Base-by-base conservation (phyloP, 1,284 basidiomycete species). In the Polyporus tsugae region DNA sequence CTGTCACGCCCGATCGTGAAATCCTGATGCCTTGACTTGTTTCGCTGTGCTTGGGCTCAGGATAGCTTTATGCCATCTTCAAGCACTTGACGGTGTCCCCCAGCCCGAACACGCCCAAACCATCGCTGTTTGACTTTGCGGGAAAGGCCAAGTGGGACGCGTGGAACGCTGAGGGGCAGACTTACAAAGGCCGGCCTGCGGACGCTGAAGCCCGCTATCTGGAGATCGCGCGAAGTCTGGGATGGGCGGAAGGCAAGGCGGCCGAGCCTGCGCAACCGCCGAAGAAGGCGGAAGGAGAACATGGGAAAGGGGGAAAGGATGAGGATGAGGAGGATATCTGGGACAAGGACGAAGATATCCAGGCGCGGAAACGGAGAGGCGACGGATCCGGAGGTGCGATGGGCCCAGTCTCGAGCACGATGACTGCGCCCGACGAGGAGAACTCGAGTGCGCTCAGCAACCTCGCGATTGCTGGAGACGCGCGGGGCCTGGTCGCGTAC, bases 91-190 rank as follows among this genome's bases (percentile, higher is more conserved):
- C 89, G 7, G 84, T 87, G 25, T 85, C 89, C 0, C 77, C 85
- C 15, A 75, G 72, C n/a, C 89, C 94, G 25, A 82, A 80, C 42
- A 82, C 81, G 7, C 76, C 89, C 4, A 87, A 92, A 2, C 96
- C 95, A 0, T 93, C 92, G 6, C 84, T 97, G 38, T 94, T 96
- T 75, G 94, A 94, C 71, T 86, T 93, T 76, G 86, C 91, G 2
- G 91, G 90, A 2, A 84, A 94, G 39, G 94, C 95, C 2, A 97
- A 97, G 79, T 95, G 94, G 91, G 95, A 96, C 76, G 92, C 94
- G 1, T 97, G 95, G 94, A 83, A 78, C 39, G 76, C 81, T 6
- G 78, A 84, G n/a, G 86, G 85, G 4, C 83, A 83, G 70, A 83
- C 80, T 25, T 92, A 90, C 71, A 77, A 78, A 25, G 79, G 76